Percentiles rank a stretch among this genome's conserved stretches.
phyloP scores from a whole-genome alignment of 1,284 basidiomycete genomes.

The Leccinum brunneo-olivaceum region DNA sequence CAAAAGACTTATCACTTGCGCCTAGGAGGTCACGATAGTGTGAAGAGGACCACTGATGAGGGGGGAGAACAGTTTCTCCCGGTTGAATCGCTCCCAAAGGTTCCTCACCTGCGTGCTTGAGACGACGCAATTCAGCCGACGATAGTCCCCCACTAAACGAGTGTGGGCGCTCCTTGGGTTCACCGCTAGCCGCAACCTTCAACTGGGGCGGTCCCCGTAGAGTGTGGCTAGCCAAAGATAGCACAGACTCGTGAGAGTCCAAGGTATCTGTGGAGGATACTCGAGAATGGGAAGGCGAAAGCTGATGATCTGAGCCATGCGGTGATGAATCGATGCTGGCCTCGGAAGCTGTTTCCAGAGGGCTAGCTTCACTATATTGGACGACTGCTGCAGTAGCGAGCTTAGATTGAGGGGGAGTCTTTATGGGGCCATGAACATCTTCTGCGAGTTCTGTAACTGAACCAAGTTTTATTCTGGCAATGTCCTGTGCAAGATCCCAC shows the following conservation, averaged over 20 bases:
- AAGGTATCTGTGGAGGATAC: constrained; percentile 71
- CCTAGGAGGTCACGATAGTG: constrained; percentile 41
- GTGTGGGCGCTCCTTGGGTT: constrained; percentile 68
- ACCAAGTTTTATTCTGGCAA: constrained; percentile 62
- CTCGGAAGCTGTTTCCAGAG: constrained; percentile 63
- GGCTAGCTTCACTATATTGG: constrained; percentile 59
- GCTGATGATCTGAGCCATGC: constrained; percentile 55
- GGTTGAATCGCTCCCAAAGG: constrained; percentile 31
- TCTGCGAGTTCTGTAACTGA: constrained; percentile 45
- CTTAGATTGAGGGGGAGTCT: constrained; percentile 60
- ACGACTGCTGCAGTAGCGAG: constrained; percentile 41
- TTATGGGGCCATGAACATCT: constrained; percentile 46
- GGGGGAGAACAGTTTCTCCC: constrained; percentile 31
- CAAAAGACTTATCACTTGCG: constrained; percentile 30
- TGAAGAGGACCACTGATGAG: constrained; percentile 40
- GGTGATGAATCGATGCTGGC: constrained; percentile 68
- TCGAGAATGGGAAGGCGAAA: constrained; percentile 62
- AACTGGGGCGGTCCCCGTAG: constrained; percentile 47
- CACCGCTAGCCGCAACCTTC: constrained; percentile 44
- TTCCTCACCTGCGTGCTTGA: constrained; percentile 59
- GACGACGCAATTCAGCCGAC: constrained; percentile 60
- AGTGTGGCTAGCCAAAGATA: constrained; percentile 46
- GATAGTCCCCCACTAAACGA: constrained; percentile 74
- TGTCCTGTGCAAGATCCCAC: constrained; percentile 69
- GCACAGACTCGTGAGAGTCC: constrained; percentile 49